Conservation (phyloP, 345 rosid species). For the Psidium friedrichsthalianum region DNA sequence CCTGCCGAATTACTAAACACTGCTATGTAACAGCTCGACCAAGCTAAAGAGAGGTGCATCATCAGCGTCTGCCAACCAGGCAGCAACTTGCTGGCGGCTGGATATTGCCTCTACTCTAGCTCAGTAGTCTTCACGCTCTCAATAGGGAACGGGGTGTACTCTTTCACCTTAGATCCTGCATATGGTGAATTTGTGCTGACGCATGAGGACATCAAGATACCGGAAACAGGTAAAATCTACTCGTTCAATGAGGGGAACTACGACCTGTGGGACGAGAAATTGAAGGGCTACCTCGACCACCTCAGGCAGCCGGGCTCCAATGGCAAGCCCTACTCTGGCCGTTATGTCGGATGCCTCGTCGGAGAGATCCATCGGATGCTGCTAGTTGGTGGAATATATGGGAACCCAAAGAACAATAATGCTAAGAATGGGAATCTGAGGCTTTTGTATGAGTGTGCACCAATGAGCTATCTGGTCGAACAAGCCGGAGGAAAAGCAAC, state of each 20-base stretch:
- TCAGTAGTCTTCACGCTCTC: constrained; percentile 24
- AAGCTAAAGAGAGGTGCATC: constrained; percentile 17
- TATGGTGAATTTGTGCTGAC: constrained; percentile 23
- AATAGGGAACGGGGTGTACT: constrained; percentile 18
- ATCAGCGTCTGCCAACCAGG: constrained; percentile 23
- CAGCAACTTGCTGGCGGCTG: constrained; percentile 21
- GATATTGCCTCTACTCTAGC: constrained; percentile 25
- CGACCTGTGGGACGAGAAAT: constrained; percentile 19
- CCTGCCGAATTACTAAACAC: neutral
- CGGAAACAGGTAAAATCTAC: constrained; percentile 10
- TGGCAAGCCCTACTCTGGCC: constrained; percentile 22
- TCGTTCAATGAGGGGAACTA: constrained; percentile 29
- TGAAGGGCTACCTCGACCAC: constrained; percentile 19
- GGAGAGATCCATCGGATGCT: constrained; percentile 30
- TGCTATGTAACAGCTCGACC: constrained; percentile 12
- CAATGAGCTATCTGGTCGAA: constrained; percentile 26
- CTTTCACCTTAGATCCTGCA: constrained; percentile 21
- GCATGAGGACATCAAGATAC: constrained; percentile 24
- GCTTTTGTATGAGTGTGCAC: constrained; percentile 28
- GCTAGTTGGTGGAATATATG: constrained; percentile 22
- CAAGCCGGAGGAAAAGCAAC: constrained; percentile 33
- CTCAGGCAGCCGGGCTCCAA: constrained; percentile 19
- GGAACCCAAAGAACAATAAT: constrained; percentile 18
- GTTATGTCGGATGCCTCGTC: constrained; percentile 23
- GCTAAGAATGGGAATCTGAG: constrained; percentile 23